Conservation (phyloP, 768 basidiomycete genomes). For the Fomitopsis pulvina region DNA sequence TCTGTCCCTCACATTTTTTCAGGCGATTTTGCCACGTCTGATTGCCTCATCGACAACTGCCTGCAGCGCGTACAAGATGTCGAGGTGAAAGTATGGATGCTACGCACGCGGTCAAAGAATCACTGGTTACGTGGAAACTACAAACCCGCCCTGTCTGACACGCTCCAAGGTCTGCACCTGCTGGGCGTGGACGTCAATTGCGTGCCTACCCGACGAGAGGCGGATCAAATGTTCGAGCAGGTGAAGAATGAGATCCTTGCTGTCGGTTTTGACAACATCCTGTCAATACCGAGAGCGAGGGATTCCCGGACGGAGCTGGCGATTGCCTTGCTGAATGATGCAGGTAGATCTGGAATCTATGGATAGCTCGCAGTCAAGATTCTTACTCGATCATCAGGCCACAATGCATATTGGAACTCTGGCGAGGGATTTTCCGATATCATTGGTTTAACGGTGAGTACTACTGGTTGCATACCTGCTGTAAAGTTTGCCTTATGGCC, state of each 20-base stretch:
- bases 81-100: constrained; percentile 50
- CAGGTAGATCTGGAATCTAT: constrained; percentile 32
- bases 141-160: constrained; percentile 49
- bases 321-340: constrained; percentile 61
- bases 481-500: background rate
- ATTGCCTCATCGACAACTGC: constrained; percentile 49
- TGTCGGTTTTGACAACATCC: constrained; percentile 62
- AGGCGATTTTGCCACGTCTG: constrained; percentile 52
- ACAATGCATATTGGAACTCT: constrained; percentile 67
- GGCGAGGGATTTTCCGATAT: constrained; percentile 50
- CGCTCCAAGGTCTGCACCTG: constrained; percentile 48
- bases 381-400: constrained; percentile 32
- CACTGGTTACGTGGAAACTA: constrained; percentile 56
- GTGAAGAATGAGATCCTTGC: constrained; percentile 67
- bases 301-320: constrained; percentile 57
- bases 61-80: constrained; percentile 38
- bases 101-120: constrained; percentile 57
- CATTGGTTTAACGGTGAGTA: constrained; percentile 56
- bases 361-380: background rate
- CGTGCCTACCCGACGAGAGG: constrained; percentile 44
- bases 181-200: constrained; percentile 58
- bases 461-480: background rate
- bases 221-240: constrained; percentile 60
- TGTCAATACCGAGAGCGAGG: constrained; percentile 53
- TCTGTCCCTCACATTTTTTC: background rate